Base-by-base conservation (phyloP, 2,329 filamentous ascomycete species). In the Calonectria pseudoturangicola region DNA sequence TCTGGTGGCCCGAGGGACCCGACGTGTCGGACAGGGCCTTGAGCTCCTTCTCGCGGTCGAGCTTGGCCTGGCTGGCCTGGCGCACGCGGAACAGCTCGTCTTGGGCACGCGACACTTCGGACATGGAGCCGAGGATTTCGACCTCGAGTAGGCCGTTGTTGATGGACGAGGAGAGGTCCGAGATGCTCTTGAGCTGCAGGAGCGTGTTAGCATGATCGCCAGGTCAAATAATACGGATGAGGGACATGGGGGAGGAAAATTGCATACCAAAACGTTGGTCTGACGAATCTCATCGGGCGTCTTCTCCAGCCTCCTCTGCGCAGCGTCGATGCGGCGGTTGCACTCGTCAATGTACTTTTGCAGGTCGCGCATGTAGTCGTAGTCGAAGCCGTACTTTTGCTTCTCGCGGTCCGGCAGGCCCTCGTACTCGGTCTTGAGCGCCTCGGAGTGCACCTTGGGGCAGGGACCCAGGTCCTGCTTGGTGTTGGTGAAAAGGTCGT, bases 401-500 rank as follows among this genome's bases (percentile, higher is more conserved):
- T 93, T 93, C 79, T 96, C 93, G 36, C 91, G 85, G 2, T 93
- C 88, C 4, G 93, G 87, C 0, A 97, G 91, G 1, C 87, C 89
- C 78, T 97, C 94, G 84, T 97, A 99, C 83, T 99, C 96, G 60
- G 92, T 88, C 85, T 98, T 98, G 76, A 98, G 89, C 15, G 92
- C 92, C 83, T 98, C 96, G 62, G 92, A 94, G 86, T 99, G 97
- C 30, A 96, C 90, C 83, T 96, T 97, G 63, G 94, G 91, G 82
- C 97, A 99, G 0, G 92, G 91, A 2, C 97, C 97, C 41, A 98
- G 91, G 83, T 99, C 97, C 72, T 98, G 96, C 87, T 98, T 98
- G 56, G 97, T 99, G 87, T 99, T 99, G 77, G 96, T 99, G 90
- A 99, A 99, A 82, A 99, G 95, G 83, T 99, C 97, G 88, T 98